phyloP scores from a whole-genome alignment of 192 early-diverging fungal species.

The Coemansia sp. region DNA sequence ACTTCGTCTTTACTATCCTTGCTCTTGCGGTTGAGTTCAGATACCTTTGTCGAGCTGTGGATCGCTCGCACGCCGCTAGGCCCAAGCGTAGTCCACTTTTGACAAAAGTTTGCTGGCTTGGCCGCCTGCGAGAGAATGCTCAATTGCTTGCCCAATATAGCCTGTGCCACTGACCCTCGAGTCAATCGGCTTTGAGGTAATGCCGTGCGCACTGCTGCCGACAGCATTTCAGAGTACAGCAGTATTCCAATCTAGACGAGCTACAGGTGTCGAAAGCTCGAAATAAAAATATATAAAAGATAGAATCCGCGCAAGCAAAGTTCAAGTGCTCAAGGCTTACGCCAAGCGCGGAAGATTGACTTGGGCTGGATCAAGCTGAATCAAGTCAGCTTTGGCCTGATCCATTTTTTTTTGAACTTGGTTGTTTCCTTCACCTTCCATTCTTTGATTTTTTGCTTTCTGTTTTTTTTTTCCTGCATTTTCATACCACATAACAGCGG shows the following conservation, averaged over 20 bases:
- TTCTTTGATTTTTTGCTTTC: no score
- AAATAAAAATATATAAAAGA: no score
- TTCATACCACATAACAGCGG: no score
- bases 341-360: no score
- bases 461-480: no score
- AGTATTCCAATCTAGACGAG: background rate
- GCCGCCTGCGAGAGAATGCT: background rate
- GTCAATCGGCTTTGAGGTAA: background rate
- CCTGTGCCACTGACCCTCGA: background rate
- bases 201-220: conserved; percentile 1
- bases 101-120: background rate
- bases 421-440: no score
- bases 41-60: conserved; percentile 25
- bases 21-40: conserved; percentile 9
- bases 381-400: no score
- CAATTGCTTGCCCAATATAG: background rate
- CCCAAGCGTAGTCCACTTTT: background rate
- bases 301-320: no score
- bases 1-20: conserved; percentile 29
- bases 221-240: background rate
- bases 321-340: no score
- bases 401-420: no score
- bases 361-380: no score
- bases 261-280: background rate
- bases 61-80: conserved; percentile 21